These are phyloP conservation scores for Amphicarpaea edgeworthii DNA, from an alignment of 306 rosid species.

Conservation along the genomic window DNA sequence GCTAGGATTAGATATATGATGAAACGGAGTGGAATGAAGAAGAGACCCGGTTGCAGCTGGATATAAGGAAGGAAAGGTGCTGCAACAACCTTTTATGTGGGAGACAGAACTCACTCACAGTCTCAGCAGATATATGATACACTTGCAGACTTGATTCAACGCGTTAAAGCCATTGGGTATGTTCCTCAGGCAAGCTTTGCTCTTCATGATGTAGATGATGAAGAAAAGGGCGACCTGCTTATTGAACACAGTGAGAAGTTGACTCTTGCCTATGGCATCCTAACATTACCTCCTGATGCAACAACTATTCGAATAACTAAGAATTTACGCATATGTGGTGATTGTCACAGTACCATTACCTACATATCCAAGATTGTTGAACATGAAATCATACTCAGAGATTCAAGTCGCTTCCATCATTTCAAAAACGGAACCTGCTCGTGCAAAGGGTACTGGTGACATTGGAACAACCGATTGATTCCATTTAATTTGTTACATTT, in stretches of 20 bases:
- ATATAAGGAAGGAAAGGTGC: constrained; percentile 75
- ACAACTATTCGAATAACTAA: constrained; percentile 76
- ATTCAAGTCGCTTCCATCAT: no score
- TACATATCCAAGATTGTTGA: no score
- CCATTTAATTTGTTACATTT: no score
- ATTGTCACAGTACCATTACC: constrained; percentile 80
- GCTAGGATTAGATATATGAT: constrained; percentile 71
- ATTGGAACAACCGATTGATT: no score
- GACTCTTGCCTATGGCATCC: constrained; percentile 88
- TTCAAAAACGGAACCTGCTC: no score
- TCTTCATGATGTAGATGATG: constrained; percentile 91
- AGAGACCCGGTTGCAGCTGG: constrained; percentile 93
- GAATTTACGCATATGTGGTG: constrained; percentile 82
- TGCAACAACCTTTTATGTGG: constrained; percentile 73
- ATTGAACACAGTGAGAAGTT: constrained; percentile 89
- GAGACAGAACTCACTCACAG: constrained; percentile 74
- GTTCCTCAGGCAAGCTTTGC: constrained; percentile 83
- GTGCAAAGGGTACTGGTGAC: no score
- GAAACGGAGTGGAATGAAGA: constrained; percentile 73
- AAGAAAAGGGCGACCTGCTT: constrained; percentile 83
- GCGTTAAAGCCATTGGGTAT: constrained; percentile 78
- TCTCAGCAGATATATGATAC: constrained; percentile 65
- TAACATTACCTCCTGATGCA: constrained; percentile 55
- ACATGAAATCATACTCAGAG: no score
- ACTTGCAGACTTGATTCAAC: constrained; percentile 66